Conservation (phyloP, 192 early-diverging fungal genomes). For the Mortierella alpina region DNA sequence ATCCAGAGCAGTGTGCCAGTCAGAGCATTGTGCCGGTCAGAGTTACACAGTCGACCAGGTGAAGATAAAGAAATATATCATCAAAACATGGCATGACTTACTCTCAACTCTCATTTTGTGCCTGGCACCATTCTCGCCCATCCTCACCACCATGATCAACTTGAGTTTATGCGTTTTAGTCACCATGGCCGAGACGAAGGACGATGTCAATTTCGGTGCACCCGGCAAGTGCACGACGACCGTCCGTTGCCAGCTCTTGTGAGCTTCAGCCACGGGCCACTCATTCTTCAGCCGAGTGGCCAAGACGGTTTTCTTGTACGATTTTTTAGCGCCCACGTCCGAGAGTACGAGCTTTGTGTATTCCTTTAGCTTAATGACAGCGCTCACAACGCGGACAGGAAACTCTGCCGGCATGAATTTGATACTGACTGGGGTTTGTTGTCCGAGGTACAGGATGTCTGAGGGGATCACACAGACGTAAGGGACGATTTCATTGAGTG, state of each 20-base stretch:
- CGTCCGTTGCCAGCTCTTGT: slow-evolving; percentile 25
- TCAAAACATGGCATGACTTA: slow-evolving; percentile 13
- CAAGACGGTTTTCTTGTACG: slow-evolving; percentile 4
- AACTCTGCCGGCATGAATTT: neutral
- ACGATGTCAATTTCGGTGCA: slow-evolving; percentile 6
- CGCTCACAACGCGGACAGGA: neutral
- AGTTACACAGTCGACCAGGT: too few species aligned
- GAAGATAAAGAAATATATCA: slow-evolving; percentile 2
- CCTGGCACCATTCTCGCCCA: neutral
- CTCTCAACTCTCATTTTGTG: slow-evolving; percentile 36
- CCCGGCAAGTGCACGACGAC: slow-evolving; percentile 16
- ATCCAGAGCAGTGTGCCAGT: neutral
- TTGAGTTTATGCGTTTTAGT: slow-evolving; percentile 20
- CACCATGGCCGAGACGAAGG: slow-evolving; percentile 4
- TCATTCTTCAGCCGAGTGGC: slow-evolving; percentile 1
- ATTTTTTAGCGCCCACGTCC: neutral
- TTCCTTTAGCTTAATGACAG: slow-evolving; percentile 36
- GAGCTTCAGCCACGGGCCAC: slow-evolving; percentile 10
- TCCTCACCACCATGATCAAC: slow-evolving; percentile 25
- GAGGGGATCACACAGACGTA: slow-evolving; percentile 32
- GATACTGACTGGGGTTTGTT: slow-evolving; percentile 29
- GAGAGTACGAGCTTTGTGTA: slow-evolving; percentile 8
- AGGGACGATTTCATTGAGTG: neutral
- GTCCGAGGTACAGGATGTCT: slow-evolving; percentile 1
- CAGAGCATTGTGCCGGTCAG: neutral